Evolutionary conservation across 257 asterid genomes (phyloP), one percentile per base, ranked within the genome.

Genomic region (Verbascum thapsus): DNA sequence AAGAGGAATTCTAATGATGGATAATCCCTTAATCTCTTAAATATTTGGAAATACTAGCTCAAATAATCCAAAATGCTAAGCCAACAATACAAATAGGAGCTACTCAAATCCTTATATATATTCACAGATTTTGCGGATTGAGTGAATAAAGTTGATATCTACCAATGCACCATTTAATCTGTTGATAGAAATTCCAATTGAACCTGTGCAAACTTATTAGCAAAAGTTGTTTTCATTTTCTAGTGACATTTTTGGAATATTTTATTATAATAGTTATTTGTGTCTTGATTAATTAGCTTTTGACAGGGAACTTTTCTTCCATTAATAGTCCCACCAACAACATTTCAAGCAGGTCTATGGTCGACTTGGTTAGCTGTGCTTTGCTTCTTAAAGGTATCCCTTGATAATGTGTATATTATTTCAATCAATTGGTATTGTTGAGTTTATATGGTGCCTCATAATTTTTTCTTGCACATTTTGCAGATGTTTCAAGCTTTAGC

Each of bases 401-500:
- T 22, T 61, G 13, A 23, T 47, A 57, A 26, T 26, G 10, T 23
- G 34, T 10, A 26, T 26, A 26, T 53, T 20, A 26, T 26, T 26
- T 37, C 22, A 52, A 50, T 70, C 57, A 37, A 20, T 35, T 10
- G 48, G 42, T 61, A 40, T 72, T 51, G n/a, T 67, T 52, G 58
- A 59, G 12, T 54, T 48, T 39, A 32, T 26, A 8, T 38, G 38
- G 20, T 66, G 37, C 52, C 72, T 57, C 41, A 51, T 45, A 42
- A 53, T 51, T 64, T 23, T 49, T 70, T 8, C 57, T 39, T 72
- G 53, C 73, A 57, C 68, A 41, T 53, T 67, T n/a, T 48, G 71
- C 95, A 91, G 98, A 91, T 88, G 98, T 91, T 91, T 83, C 98
- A 91, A 84, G 96, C 98, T 43, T 75, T 91, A 78, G 88, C 98